Base-by-base conservation (phyloP, 2,329 filamentous ascomycete species). In the Fusarium gaditjirri region DNA sequence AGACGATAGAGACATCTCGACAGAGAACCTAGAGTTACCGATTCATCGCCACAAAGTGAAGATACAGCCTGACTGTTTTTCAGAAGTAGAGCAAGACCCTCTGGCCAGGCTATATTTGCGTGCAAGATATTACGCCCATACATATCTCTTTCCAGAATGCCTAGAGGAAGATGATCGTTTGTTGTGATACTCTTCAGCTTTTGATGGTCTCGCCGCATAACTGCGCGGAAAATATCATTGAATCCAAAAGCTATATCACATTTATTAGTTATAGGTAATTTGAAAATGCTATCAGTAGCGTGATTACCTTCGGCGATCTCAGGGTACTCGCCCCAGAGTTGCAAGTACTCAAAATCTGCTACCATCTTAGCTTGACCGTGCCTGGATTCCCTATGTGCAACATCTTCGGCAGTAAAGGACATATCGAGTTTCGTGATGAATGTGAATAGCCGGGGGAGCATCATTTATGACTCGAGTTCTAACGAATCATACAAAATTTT, bases 251-350 rank as follows among this genome's bases (percentile, higher is more conserved):
- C 53, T 56, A 10, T 5, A 13, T 2, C 3, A 5, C 9, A 25
- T 17, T 4, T 17, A 8, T 44, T 35, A n/a, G n/a, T n/a, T n/a
- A n/a, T n/a, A n/a, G n/a, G n/a, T n/a, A n/a, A n/a, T n/a, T n/a
- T n/a, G n/a, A n/a, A n/a, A n/a, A n/a, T n/a, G n/a, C n/a, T n/a
- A n/a, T n/a, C n/a, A n/a, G n/a, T n/a, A n/a, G n/a, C n/a, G n/a
- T n/a, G n/a, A n/a, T n/a, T 25, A 55, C 52, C 52, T 55, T 33
- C 38, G 10, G 52, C 31, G 14, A 55, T 19, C 5, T 55, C 52
- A 1, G 29, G 31, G 14, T 44, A 13, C 3, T 46, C 16, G 8
- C 8, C 19, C 23, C 41, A 55, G 12, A 21, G 12, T 12, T n/a
- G 11, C 19, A 39, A 21, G 7, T 27, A 27, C 27, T 27, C 27